phyloP scores from a whole-genome alignment of 179 eudicot species.

The Beta macrorhiza region DNA sequence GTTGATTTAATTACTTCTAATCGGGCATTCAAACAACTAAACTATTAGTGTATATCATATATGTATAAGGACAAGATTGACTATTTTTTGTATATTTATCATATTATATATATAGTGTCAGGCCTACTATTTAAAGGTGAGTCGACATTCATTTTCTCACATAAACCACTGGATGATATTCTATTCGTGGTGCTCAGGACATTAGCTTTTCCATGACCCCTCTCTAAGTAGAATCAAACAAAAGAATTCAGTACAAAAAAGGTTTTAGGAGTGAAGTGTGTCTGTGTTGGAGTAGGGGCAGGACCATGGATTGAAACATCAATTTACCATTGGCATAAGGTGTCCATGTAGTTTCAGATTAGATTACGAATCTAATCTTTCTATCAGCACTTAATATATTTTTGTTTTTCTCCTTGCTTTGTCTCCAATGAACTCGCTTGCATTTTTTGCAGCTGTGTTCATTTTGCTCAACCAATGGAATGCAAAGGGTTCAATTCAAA shows the following conservation, averaged over 20 bases:
- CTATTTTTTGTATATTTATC: too few species aligned
- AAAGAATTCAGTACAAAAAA: neutral
- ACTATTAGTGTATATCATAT: too few species aligned
- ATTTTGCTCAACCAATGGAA: constrained; percentile 58
- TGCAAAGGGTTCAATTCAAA: constrained; percentile 29
- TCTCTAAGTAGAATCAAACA: too few species aligned
- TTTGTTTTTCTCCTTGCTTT: neutral
- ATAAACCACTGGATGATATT: too few species aligned
- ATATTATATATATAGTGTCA: too few species aligned
- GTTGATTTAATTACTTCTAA: too few species aligned
- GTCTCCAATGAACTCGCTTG: neutral
- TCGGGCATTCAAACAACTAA: too few species aligned
- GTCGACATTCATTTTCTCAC: too few species aligned
- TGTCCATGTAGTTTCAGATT: neutral
- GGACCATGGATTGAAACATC: neutral
- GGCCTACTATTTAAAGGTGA: too few species aligned
- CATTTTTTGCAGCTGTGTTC: constrained; percentile 53
- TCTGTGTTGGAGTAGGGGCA: neutral
- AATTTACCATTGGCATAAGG: neutral
- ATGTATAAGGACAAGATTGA: too few species aligned
- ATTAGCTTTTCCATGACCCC: neutral
- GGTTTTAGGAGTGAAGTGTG: neutral
- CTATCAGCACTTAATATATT: neutral
- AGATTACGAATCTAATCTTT: neutral
- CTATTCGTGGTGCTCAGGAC: too few species aligned